Base-by-base conservation (phyloP, 805 yeast species). In the Wickerhamiella hasegawae region DNA sequence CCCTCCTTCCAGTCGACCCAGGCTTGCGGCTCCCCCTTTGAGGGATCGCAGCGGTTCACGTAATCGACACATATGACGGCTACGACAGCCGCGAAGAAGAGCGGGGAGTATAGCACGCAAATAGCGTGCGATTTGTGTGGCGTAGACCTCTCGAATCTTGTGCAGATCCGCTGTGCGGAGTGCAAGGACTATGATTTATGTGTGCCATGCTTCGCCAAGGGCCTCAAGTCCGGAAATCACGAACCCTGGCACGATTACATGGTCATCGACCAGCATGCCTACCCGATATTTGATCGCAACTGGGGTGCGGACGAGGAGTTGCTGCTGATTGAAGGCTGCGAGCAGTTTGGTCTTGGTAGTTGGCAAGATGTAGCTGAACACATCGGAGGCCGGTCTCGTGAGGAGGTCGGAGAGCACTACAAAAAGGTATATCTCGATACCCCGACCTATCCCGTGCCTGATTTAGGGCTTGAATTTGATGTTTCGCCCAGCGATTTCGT, bases 221-320 rank as follows among this genome's bases (percentile, higher is more conserved):
- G 98, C 11, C 61, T 69, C 12, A 60, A 70, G 17, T 70, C 90
- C 3, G 92, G 83, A 3, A 75, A 71, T 41, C 99, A 90, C 60
- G 76, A 83, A 54, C 97, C 98, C 9, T 81, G 73, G 68, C 99
- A 90, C 54, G 92, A 81, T 51, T 90, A 90, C 54, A 71, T 73
- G 49, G 80, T 90, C 12, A 75, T 87, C 19, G 98, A 90, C 55
- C 95, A 92, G 47, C 87, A 87, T 51, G 79, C 93, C 3, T 87
- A 82, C 51, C 98, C 99, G 0, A 80, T 92, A 8, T 76, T 92
- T 45, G 79, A 73, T 35, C 71, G 68, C 38, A 85, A 77, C 38
- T 90, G 98, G 97, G 99, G 98, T 25, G 98, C 98, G 1, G 98
- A 90, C 59, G 99, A 90, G 55, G 99, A 90, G 57, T 53, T 85